These are phyloP conservation scores for Paspalum vaginatum DNA, from an alignment of 176 grass and related monocot species.

Conservation along the genomic window DNA sequence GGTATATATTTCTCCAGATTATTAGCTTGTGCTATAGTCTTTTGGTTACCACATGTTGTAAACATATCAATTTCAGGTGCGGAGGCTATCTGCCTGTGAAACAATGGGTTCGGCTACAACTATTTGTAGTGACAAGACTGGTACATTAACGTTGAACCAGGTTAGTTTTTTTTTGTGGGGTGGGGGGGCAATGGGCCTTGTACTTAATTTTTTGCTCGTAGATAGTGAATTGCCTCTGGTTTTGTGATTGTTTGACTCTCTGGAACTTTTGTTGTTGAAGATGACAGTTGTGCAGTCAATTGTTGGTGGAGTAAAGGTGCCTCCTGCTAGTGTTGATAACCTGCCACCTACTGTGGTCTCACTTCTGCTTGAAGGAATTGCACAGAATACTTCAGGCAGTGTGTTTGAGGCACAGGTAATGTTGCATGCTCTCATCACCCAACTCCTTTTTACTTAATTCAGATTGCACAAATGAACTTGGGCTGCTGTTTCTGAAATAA, in stretches of 20 bases:
- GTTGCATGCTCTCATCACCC: neutral
- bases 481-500: neutral
- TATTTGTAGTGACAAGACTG: constrained; percentile 99
- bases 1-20: constrained; percentile 48
- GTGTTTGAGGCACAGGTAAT: constrained; percentile 87
- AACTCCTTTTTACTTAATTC: constrained; percentile 35
- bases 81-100: constrained; percentile 98
- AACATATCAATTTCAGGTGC: constrained; percentile 57
- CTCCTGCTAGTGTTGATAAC: constrained; percentile 47
- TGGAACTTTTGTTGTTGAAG: constrained; percentile 56
- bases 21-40: constrained; percentile 25
- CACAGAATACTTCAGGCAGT: constrained; percentile 85
- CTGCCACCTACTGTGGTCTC: constrained; percentile 51
- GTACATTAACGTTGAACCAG: constrained; percentile 95
- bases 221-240: neutral
- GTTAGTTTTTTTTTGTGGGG: constrained; percentile 61
- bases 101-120: constrained; percentile 99
- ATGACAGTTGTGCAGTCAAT: constrained; percentile 87
- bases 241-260: constrained; percentile 38
- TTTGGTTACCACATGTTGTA: constrained; percentile 35
- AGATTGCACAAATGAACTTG: constrained; percentile 17
- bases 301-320: constrained; percentile 66
- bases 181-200: constrained; percentile 7
- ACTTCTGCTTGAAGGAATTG: constrained; percentile 89
- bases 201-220: constrained; percentile 35